These are phyloP conservation scores for Biscogniauxia marginata DNA, from an alignment of 2,329 filamentous ascomycete genomes.

Conservation along the genomic window DNA sequence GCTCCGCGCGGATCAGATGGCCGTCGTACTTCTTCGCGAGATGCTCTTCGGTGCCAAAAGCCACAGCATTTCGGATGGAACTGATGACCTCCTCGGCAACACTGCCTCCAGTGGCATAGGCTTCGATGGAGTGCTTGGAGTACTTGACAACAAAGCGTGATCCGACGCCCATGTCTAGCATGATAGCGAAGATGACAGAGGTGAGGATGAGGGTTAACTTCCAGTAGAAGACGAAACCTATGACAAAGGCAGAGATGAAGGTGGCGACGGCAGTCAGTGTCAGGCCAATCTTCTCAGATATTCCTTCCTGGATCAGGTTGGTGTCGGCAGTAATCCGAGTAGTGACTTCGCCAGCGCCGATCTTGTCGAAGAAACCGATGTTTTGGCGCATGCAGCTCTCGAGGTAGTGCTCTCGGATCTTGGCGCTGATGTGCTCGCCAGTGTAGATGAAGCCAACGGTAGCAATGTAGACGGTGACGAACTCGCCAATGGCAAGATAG, in stretches of 20 bases:
- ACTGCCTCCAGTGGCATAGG: slow-evolving; percentile 81
- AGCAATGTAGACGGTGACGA: slow-evolving; percentile 72
- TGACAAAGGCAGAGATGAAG: slow-evolving; percentile 85
- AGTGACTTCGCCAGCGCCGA: slow-evolving; percentile 89
- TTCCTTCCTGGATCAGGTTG: slow-evolving; percentile 88
- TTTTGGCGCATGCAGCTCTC: slow-evolving; percentile 83
- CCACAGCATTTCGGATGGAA: slow-evolving; percentile 87
- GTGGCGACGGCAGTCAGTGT: slow-evolving; percentile 75
- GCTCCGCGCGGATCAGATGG: slow-evolving; percentile 71
- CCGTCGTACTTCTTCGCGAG: slow-evolving; percentile 82
- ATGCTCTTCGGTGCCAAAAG: slow-evolving; percentile 90
- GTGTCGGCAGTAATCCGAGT: slow-evolving; percentile 93
- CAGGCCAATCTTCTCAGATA: slow-evolving; percentile 84
- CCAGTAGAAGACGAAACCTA: slow-evolving; percentile 90
- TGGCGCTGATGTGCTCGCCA: slow-evolving; percentile 74
- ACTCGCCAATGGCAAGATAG: slow-evolving; percentile 80
- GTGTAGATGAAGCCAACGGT: slow-evolving; percentile 90
- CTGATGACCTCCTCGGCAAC: slow-evolving; percentile 93
- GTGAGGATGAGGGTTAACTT: slow-evolving; percentile 86
- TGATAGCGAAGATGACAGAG: slow-evolving; percentile 76
- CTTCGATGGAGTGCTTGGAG: slow-evolving; percentile 73
- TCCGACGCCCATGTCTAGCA: slow-evolving; percentile 72
- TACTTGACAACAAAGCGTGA: slow-evolving; percentile 76
- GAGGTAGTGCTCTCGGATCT: slow-evolving; percentile 81
- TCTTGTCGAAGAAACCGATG: slow-evolving; percentile 89